Base-by-base conservation (phyloP, 306 rosid genomes). In the Chamaecrista fasciculata region DNA sequence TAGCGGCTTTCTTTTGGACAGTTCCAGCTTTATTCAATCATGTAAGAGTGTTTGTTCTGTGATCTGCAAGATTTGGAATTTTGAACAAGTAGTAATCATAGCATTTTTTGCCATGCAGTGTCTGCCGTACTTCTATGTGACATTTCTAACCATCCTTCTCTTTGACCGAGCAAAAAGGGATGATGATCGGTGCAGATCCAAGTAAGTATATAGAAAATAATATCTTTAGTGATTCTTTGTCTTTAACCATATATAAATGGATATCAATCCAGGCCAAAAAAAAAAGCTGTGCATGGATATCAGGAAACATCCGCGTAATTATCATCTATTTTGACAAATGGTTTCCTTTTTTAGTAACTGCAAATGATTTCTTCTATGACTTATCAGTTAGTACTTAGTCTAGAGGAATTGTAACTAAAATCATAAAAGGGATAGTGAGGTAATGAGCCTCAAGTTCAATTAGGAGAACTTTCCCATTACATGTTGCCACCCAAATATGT, bases 1-100 rank as follows among this genome's bases (percentile, higher is more conserved):
- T 81, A 56, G 89, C 96, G 56, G 99, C 99, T 50, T 91, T 94
- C 81, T 91, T 94, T 85, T 94, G 99, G 99, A 94, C 97, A 11
- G 91, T 88, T 64, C 99, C 99, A 23, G 99, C 92, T 51, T 92
- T 94, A 73, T 88, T 94, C 58, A 77, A 80, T 77, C 99, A 91
- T 62, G 99, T 94, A 83, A 84, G 78, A 37, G 57, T 48, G 31
- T 15, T 9, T 74, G 63, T 52, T 46, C 28, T 33, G 28, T 59
- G 10, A 33, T 72, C 37, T 64, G 37, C 59, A 60, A 50, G 55
- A 37, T 51, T 77, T 69, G 63, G 58, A 69, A 40, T 44, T 42
- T 61, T 62, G 63, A 55, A 62, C 49, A 36, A 72, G 50, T 75
- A 48, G 48, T 57, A 42, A 67, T 57, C 70, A 72, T 29, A 73